Base-by-base conservation (phyloP, 129 eudicot species). In the Oenanthe sinensis region DNA sequence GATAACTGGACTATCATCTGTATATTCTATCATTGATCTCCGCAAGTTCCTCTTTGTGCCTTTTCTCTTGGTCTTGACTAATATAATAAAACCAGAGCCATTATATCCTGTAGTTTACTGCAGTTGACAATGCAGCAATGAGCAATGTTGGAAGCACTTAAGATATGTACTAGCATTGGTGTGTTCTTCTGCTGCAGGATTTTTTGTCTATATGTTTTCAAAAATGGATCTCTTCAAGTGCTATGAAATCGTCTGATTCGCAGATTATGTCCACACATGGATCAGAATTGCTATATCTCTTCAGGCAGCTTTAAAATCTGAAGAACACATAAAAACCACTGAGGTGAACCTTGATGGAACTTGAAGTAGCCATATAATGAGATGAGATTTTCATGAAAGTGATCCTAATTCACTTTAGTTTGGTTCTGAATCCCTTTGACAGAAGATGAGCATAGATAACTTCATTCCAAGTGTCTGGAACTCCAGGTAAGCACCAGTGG, bases 401-500 rank as follows among this genome's bases (percentile, higher is more conserved):
- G 37, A 71, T 74, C 26, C 15, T 10, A n/a, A 42, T 70, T 83
- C 74, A 76, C 71, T 79, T 79, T 47, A 62, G 37, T 68, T 40
- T 82, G 52, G 85, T 87, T 82, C 83, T 84, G 79, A 80, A 89
- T 71, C 86, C 79, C 63, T 68, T 81, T 26, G 87, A 71, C 79
- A 91, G 46, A 49, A 94, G 83, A 55, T 86, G 86, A 19, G 93
- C 89, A 81, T 88, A 91, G 33, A 94, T 82, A 79, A 91, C 75
- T 74, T 88, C 85, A 77, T 95, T 95, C 97, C 96, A 91, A 0
- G 89, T 87, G 85, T 92, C 96, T 5, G 96, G 96, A 43, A 91
- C 88, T 76, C 97, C 94, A 8, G 94, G 97, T 72, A 90, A 89
- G 85, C 97, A 95, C 96, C 96, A 95, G 63, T 92, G 97, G 87